Evolutionary conservation across 352 stramenopile species (phyloP).

Genomic region (Phytophthora pluvialis): DNA sequence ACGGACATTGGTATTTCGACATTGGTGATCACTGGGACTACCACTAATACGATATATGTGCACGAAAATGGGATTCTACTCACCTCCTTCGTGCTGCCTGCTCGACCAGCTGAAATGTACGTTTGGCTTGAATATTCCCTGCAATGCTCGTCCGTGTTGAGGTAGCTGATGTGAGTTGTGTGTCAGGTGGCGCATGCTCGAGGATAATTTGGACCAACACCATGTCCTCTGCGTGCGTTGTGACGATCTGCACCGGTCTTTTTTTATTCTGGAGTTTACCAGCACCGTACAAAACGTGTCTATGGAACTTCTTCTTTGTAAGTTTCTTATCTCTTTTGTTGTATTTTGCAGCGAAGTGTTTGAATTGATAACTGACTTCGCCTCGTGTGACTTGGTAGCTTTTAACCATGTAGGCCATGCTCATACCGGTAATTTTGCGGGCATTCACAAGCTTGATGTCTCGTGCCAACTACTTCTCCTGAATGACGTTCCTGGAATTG

Average conservation of each 20-base stretch:
- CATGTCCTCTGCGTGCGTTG: conserved; percentile 53
- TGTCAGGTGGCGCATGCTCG: conserved; percentile 30
- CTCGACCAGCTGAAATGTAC: conserved; percentile 54
- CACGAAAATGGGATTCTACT: conserved; percentile 52
- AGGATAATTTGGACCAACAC: conserved; percentile 31
- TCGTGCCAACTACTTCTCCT: conserved; percentile 47
- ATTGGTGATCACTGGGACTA: conserved; percentile 54
- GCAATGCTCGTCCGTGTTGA: neutral
- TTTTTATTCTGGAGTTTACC: conserved; percentile 60
- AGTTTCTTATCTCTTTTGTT: conserved; percentile 16
- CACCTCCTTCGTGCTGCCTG: conserved; percentile 51
- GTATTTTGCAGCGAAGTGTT: neutral
- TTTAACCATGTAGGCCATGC: conserved; percentile 60
- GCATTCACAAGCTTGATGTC: neutral
- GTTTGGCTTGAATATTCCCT: conserved; percentile 13
- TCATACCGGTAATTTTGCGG: conserved; percentile 41
- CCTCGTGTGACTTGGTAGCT: conserved; percentile 27
- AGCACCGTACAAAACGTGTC: conserved; percentile 30
- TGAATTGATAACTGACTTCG: neutral
- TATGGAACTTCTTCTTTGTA: conserved; percentile 56
- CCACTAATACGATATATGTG: conserved; percentile 52
- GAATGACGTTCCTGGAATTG: conserved; percentile 40
- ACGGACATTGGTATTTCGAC: conserved; percentile 29
- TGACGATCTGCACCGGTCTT: conserved; percentile 48
- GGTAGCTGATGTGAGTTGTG: conserved; percentile 3